Conservation (phyloP, 176 grass and related monocot genomes). For the Phyllostachys edulis region DNA sequence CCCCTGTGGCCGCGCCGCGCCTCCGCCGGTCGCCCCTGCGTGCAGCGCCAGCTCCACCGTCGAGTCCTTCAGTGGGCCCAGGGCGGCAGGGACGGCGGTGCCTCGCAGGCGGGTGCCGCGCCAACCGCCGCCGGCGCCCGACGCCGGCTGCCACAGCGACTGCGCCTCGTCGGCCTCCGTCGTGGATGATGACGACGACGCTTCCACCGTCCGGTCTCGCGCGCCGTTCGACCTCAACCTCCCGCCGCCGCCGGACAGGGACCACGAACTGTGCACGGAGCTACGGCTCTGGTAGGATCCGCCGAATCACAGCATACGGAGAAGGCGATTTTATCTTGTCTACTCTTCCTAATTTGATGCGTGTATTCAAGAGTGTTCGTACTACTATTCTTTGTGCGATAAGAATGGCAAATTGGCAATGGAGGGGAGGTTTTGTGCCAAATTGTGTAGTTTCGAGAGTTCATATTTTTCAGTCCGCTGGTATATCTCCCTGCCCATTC, state of each 20-base stretch:
- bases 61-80: slow-evolving; percentile 41
- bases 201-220: slow-evolving; percentile 17
- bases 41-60: slow-evolving; percentile 56
- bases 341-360: slow-evolving; percentile 4
- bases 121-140: background rate
- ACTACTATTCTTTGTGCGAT: slow-evolving; percentile 27
- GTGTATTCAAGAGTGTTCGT: slow-evolving; percentile 12
- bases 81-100: background rate
- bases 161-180: slow-evolving; percentile 62
- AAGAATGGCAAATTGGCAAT: slow-evolving; percentile 29
- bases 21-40: background rate
- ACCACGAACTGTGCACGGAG: slow-evolving; percentile 31
- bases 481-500: background rate
- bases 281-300: slow-evolving; percentile 42
- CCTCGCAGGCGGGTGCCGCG: background rate
- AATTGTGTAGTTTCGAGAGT: background rate
- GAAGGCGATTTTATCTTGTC: slow-evolving; percentile 5
- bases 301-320: background rate
- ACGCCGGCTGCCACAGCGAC: slow-evolving; percentile 48
- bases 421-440: background rate
- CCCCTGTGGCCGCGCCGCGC: background rate
- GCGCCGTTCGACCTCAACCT: slow-evolving; percentile 48
- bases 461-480: background rate
- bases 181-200: slow-evolving; percentile 44
- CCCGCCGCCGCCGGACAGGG: slow-evolving; percentile 29